A percentile compares a stretch with the other conserved stretches of the same genome.
Evolutionary conservation across 768 basidiomycete species (phyloP).

Genomic region (Atractiella rhizophila): DNA sequence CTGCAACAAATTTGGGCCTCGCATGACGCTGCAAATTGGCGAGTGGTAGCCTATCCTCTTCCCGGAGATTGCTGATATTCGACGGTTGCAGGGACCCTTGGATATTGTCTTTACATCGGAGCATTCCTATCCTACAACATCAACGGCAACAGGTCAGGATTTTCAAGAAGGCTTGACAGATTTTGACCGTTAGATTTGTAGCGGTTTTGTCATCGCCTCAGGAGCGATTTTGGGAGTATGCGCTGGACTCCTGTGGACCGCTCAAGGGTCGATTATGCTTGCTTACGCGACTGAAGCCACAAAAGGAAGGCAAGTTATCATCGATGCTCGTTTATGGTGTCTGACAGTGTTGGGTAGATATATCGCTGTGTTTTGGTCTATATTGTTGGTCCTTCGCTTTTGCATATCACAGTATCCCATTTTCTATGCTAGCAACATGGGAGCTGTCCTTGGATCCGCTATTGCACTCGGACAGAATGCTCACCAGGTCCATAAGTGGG

Average conservation of each 20-base stretch:
- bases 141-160: too few relatives aligned
- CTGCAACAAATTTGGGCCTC: constrained; percentile 10
- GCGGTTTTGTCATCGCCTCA: constrained; percentile 9
- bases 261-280: constrained; percentile 9
- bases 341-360: too few relatives aligned
- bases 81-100: too few relatives aligned
- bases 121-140: constrained; percentile 9
- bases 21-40: constrained; percentile 5
- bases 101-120: constrained; percentile 10
- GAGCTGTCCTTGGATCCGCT: too few relatives aligned
- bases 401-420: not conserved
- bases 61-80: too few relatives aligned
- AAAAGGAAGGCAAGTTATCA: too few relatives aligned
- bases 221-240: constrained; percentile 9
- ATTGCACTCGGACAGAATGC: too few relatives aligned
- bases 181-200: constrained; percentile 1
- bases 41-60: too few relatives aligned
- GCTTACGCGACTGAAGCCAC: constrained; percentile 8
- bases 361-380: constrained; percentile 10
- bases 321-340: too few relatives aligned
- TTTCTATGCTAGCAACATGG: not conserved
- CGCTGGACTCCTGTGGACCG: constrained; percentile 9
- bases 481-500: too few relatives aligned
- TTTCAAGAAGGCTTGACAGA: too few relatives aligned
- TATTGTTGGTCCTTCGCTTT: constrained; percentile 8